These are phyloP conservation scores for Cryptosporidium ubiquitum DNA, from an alignment of 169 alveolate genomes.

Conservation along the genomic window DNA sequence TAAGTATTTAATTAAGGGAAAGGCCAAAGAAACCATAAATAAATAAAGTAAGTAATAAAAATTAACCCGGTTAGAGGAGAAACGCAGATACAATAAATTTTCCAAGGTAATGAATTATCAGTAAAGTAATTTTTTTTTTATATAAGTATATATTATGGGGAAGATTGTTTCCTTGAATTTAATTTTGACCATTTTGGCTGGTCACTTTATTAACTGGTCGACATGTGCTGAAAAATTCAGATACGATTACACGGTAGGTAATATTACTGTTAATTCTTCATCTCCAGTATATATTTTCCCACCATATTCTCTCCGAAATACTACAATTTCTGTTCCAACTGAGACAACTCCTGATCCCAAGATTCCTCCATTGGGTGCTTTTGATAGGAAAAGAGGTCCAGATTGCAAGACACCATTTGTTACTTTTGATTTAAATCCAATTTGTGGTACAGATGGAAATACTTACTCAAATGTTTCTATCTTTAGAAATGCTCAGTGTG, in stretches of 20 bases:
- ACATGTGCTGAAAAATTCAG: background rate
- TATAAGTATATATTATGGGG: background rate
- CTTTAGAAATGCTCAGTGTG: constrained; percentile 73
- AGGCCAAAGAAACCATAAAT: background rate
- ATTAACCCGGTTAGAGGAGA: background rate
- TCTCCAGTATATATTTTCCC: background rate
- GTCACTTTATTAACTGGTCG: background rate
- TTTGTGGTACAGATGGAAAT: constrained; percentile 60
- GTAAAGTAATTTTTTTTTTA: constrained; percentile 1
- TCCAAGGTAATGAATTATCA: background rate
- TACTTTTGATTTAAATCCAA: constrained; percentile 42
- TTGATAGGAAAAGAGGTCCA: constrained; percentile 57
- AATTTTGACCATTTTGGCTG: background rate
- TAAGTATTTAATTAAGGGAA: background rate
- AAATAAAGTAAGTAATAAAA: background rate
- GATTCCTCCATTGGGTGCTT: constrained; percentile 53
- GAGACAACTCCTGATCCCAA: background rate
- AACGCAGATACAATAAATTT: background rate
- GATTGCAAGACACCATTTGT: constrained; percentile 39
- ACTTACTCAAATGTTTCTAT: constrained; percentile 14
- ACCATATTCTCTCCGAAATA: background rate
- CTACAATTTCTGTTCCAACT: background rate
- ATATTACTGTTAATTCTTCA: background rate
- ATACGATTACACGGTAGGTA: background rate
- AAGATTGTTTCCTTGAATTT: background rate